These are phyloP conservation scores for Hypoxylon sp. DNA, from an alignment of 2,329 filamentous ascomycete genomes.

Conservation along the genomic window DNA sequence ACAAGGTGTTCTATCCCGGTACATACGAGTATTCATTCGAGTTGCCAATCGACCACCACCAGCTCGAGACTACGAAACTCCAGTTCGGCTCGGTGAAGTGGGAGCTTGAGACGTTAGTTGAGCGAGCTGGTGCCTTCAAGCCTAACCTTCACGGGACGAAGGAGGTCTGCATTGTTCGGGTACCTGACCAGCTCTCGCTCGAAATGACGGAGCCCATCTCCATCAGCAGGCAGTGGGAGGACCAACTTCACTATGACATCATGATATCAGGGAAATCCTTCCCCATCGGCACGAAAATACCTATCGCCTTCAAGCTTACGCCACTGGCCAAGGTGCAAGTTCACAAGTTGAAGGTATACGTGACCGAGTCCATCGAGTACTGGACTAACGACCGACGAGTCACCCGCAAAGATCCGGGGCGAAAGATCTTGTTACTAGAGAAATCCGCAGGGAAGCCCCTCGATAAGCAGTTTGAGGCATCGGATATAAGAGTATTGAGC, in stretches of 20 bases:
- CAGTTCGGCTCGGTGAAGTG: conserved; percentile 91
- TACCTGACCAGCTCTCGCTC: conserved; percentile 88
- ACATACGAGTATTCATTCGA: conserved; percentile 82
- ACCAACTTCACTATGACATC: conserved; percentile 95
- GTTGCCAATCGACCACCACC: conserved; percentile 87
- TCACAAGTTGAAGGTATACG: conserved; percentile 90
- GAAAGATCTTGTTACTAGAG: conserved; percentile 89
- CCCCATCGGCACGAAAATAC: conserved; percentile 87
- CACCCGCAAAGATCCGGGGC: conserved; percentile 84
- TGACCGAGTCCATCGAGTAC: conserved; percentile 92
- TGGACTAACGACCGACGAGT: conserved; percentile 89
- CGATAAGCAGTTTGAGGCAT: conserved; percentile 79
- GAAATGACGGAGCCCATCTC: conserved; percentile 95
- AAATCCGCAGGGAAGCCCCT: conserved; percentile 86
- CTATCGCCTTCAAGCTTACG: conserved; percentile 94
- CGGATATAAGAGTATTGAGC: conserved; percentile 81
- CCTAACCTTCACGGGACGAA: conserved; percentile 86
- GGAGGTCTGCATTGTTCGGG: conserved; percentile 86
- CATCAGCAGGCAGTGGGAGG: conserved; percentile 94
- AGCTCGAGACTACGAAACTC: conserved; percentile 90
- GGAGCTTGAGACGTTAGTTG: conserved; percentile 86
- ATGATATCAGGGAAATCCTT: conserved; percentile 97
- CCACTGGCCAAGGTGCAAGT: conserved; percentile 94
- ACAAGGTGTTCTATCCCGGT: conserved; percentile 86
- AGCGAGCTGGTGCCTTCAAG: conserved; percentile 90